Evolutionary conservation across 495 filamentous ascomycete species (phyloP), one percentile per base, ranked within the genome.

Genomic region (Trypethelium eluteriae): DNA sequence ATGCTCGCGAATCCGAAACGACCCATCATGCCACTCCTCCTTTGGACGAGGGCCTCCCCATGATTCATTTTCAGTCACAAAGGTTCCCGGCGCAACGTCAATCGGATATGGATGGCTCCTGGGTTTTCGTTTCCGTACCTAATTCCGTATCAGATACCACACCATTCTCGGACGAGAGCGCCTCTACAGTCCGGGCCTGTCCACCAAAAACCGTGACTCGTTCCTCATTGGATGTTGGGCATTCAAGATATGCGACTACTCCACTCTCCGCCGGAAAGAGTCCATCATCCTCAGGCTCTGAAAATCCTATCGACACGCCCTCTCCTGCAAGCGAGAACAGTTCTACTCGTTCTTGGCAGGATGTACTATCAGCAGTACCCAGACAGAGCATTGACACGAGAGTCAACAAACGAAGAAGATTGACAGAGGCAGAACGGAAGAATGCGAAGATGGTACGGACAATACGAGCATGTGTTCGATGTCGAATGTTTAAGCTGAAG

Each of bases 401-500:
- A 36, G 32, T 59, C 14, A 35, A 59, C 25, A 59, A 59, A 18
- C n/a, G 53, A 36, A 59, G 53, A 36, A 34, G 36, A 36, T 59
- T 59, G 36, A 36, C 11, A 7, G 53, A 34, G 9, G 53, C 3
- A 35, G 53, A 36, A 36, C 53, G 53, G 14, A 59, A 59, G 32
- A 59, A 59, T 59, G 53, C 53, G 36, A 34, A 59, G 53, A 59
- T 36, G 32, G 53, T 59, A 35, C 53, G 53, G 32, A 59, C 34
- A 36, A 36, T 59, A 14, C 25, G 53, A 14, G 53, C 53, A 35
- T 59, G 53, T 59, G 53, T 59, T 18, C 53, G 53, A 9, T 59
- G 53, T 14, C 53, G 53, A 32, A 36, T 59, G 53, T 59, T 59
- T 36, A 59, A 59, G 32, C 32, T 59, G 25, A 59, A 59, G 32